Percentiles rank a stretch among this genome's conserved stretches.
Conservation (phyloP, 2,329 filamentous ascomycete genomes). For the Fusarium protoensiforme region DNA sequence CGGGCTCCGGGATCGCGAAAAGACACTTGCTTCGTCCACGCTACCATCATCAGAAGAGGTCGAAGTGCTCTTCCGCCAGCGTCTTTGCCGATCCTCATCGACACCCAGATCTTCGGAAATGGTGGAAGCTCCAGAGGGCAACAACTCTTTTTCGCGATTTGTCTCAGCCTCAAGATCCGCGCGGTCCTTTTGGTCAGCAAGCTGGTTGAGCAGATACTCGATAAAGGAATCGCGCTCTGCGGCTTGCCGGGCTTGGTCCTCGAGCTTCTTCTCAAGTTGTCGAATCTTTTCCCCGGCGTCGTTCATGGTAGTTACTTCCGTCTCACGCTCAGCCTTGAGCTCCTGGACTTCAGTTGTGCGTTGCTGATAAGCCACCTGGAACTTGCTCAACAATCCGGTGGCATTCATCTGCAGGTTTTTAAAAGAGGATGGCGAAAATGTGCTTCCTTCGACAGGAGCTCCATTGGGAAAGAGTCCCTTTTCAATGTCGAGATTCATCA, state of each 20-base stretch:
- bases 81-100: constrained; percentile 60
- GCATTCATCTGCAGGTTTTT: constrained; percentile 72
- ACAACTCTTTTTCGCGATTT: constrained; percentile 41
- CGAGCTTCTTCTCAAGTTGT: constrained; percentile 69
- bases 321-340: constrained; percentile 63
- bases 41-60: constrained; percentile 64
- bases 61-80: constrained; percentile 56
- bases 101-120: constrained; percentile 64
- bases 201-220: constrained; percentile 60
- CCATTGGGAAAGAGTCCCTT: constrained; percentile 63
- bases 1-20: constrained; percentile 70
- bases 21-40: constrained; percentile 65
- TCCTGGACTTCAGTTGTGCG: constrained; percentile 63
- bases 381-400: constrained; percentile 62
- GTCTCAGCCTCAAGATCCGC: constrained; percentile 49
- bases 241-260: constrained; percentile 66
- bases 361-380: constrained; percentile 69
- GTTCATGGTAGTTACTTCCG: constrained; percentile 64
- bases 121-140: constrained; percentile 53
- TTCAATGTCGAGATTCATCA: constrained; percentile 66
- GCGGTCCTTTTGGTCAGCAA: constrained; percentile 62
- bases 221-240: constrained; percentile 65
- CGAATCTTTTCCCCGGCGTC: constrained; percentile 64
- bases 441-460: constrained; percentile 55
- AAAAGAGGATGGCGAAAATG: constrained; percentile 69